Base-by-base conservation (phyloP, 2,329 filamentous ascomycete genomes). In the Didymella lethalis region DNA sequence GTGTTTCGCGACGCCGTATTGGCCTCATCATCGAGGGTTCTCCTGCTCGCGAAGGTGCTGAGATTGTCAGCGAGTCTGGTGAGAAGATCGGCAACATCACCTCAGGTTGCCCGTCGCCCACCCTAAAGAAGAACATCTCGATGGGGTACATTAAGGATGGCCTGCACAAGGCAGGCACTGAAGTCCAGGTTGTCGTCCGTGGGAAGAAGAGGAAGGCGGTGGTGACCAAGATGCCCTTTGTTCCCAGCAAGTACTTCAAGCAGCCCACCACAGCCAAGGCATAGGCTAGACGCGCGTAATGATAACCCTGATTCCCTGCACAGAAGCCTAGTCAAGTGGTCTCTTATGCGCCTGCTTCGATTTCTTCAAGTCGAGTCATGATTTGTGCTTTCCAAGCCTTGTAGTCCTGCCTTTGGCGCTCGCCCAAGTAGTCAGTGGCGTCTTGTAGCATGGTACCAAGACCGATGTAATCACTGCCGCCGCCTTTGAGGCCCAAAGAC, bases 101-200 rank as follows among this genome's bases (percentile, higher is more conserved):
- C 5, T 96, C 92, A 67, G 95, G 95, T 16, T 91, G 92, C 65
- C 95, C 95, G 0, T 93, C 90, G 73, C 95, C 95, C 2, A 91
- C 90, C 0, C 81, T 97, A 47, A 88, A 89, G 64, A 90, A 90
- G 82, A 97, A 98, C 77, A 94, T 99, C 63, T 93, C 94, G 56
- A 99, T 99, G 95, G 95, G 89, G 0, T 97, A 97, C 74, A 83
- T 97, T 73, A 87, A 88, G 78, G 88, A 91, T 63, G 92, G 92
- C 0, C 80, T 89, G 75, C 92, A 96, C 77, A 96, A 96, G 84
- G 83, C 86, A 31, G 93, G 92, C 11, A 96, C 92, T 0, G 89
- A 94, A 79, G 81, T 97, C 7, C 85, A 88, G 18, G 88, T 97
- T 4, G 77, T 92, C 38, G 89, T 97, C 2, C 83, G 93, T 52